Evolutionary conservation across 805 yeast species (phyloP).

Genomic region (Saccharomycopsis selenospora): DNA sequence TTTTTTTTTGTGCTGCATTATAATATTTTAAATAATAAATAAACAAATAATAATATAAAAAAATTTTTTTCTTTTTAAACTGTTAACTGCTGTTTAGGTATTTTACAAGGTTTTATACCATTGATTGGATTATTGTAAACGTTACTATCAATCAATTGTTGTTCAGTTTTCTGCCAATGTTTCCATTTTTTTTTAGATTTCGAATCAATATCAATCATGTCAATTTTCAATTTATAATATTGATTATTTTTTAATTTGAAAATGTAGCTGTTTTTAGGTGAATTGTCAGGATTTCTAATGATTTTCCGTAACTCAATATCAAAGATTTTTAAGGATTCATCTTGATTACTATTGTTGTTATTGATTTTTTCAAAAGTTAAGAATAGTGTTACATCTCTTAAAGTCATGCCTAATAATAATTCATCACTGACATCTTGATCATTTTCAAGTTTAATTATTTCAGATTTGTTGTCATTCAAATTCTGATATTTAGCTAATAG

Average conservation of each 20-base stretch:
- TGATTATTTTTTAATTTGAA: conserved; percentile 17
- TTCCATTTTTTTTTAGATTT: conserved; percentile 37
- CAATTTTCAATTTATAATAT: conserved; percentile 31
- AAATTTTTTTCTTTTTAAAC: too few species aligned
- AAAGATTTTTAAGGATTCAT: too few species aligned
- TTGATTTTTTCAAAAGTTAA: conserved; percentile 32
- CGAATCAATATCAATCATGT: conserved; percentile 46
- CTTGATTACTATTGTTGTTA: conserved; percentile 22
- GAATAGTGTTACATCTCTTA: conserved; percentile 51
- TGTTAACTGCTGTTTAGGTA: too few species aligned
- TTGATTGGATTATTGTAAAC: conserved; percentile 21
- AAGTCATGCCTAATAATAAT: conserved; percentile 44
- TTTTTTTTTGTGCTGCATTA: not conserved
- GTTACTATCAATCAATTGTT: conserved; percentile 25
- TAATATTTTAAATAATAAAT: too few species aligned
- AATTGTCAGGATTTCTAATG: too few species aligned
- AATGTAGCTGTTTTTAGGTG: not conserved
- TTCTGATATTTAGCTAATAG: conserved; percentile 30
- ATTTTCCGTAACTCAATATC: too few species aligned
- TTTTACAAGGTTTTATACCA: not conserved
- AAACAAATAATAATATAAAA: too few species aligned
- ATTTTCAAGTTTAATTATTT: conserved; percentile 27
- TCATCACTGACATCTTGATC: conserved; percentile 31
- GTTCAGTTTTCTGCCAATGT: conserved; percentile 44
- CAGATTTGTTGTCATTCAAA: conserved; percentile 25